Conservation (phyloP, 768 basidiomycete species). For the Mycena vitilis region DNA sequence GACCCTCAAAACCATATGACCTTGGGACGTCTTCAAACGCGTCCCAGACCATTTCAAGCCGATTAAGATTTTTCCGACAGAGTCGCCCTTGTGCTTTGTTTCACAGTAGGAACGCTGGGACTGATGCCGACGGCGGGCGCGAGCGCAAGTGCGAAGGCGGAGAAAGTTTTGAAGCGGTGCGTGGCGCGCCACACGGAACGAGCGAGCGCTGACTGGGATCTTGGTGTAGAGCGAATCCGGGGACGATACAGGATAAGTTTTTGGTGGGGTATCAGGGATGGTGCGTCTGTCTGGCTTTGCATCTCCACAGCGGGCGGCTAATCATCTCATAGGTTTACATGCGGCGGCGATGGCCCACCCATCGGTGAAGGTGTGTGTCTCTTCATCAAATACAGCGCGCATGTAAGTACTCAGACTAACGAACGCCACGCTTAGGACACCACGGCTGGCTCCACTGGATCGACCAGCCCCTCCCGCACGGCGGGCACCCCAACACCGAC, state of each 20-base stretch:
- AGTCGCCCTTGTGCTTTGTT: slow-evolving; percentile 7
- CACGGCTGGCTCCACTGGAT: slow-evolving; percentile 94
- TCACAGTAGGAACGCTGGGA: neutral
- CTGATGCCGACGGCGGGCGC: slow-evolving; percentile 23
- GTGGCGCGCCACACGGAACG: slow-evolving; percentile 1
- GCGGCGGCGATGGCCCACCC: slow-evolving; percentile 76
- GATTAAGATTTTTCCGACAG: too few species aligned
- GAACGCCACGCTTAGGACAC: slow-evolving; percentile 60
- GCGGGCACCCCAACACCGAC: slow-evolving; percentile 80
- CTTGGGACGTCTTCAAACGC: too few species aligned
- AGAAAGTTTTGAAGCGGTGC: slow-evolving; percentile 58
- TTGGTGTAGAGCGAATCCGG: slow-evolving; percentile 67
- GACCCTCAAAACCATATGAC: too few species aligned
- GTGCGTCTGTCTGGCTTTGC: slow-evolving; percentile 50
- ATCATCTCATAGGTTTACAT: slow-evolving; percentile 70
- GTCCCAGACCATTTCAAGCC: too few species aligned
- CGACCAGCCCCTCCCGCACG: slow-evolving; percentile 68
- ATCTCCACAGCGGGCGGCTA: too few species aligned
- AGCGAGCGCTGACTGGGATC: slow-evolving; percentile 13
- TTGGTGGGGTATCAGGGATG: slow-evolving; percentile 91
- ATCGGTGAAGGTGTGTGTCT: slow-evolving; percentile 74
- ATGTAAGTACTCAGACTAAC: slow-evolving; percentile 1
- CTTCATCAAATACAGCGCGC: too few species aligned
- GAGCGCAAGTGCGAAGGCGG: slow-evolving; percentile 27
- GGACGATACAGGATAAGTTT: slow-evolving; percentile 86